Evolutionary conservation across 805 yeast genomes (phyloP).

Genomic region (Lachancea meyersii): DNA sequence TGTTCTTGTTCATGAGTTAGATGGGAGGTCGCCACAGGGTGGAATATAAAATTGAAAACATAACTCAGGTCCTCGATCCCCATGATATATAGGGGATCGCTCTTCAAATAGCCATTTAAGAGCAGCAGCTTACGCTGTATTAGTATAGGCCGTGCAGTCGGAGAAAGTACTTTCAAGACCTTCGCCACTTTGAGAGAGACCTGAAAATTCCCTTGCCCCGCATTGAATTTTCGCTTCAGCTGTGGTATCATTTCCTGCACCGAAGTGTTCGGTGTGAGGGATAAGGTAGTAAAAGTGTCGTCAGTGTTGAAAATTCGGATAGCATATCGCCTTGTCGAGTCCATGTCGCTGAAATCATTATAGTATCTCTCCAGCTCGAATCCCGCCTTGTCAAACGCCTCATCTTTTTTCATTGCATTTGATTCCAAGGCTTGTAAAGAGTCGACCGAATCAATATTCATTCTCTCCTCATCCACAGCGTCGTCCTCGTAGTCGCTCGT

Average conservation of each 20-base stretch:
- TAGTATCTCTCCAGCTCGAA: conserved; percentile 35
- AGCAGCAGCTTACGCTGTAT: conserved; percentile 68
- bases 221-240: conserved; percentile 71
- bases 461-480: conserved; percentile 3
- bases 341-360: conserved; percentile 32
- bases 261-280: conserved; percentile 72
- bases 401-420: conserved; percentile 20
- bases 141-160: conserved; percentile 68
- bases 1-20: conserved; percentile 65
- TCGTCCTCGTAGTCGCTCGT: conserved; percentile 7
- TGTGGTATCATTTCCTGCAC: conserved; percentile 66
- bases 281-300: conserved; percentile 71
- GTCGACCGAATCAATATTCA: conserved; percentile 5
- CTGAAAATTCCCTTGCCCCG: conserved; percentile 68
- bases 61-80: conserved; percentile 82
- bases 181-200: conserved; percentile 72
- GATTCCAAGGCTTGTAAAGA: conserved; percentile 9
- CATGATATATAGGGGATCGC: conserved; percentile 69
- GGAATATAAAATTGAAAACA: conserved; percentile 72
- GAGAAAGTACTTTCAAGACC: conserved; percentile 62
- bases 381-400: conserved; percentile 33
- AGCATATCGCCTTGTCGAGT: conserved; percentile 30
- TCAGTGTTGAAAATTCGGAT: conserved; percentile 80
- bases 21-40: conserved; percentile 53
- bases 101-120: conserved; percentile 70